Evolutionary conservation across 495 filamentous ascomycete species (phyloP).

Genomic region (Aspergillus nidulans): DNA sequence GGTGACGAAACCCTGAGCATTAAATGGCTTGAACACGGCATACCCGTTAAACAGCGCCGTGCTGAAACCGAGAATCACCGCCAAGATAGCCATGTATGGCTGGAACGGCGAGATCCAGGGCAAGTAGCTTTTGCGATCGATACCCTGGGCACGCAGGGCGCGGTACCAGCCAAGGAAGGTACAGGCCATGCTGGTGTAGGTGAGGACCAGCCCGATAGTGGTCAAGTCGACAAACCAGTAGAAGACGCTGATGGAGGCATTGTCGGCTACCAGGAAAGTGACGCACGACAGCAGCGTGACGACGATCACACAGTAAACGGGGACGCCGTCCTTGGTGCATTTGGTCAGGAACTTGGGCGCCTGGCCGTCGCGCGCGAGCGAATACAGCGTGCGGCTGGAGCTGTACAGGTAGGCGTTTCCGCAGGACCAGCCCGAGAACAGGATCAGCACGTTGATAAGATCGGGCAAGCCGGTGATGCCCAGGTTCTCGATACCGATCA

Average conservation of each 20-base stretch:
- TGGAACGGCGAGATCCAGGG: not conserved
- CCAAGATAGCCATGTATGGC: no score
- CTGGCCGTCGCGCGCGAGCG: not conserved
- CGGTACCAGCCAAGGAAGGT: not conserved
- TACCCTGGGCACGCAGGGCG: not conserved
- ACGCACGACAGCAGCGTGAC: not conserved
- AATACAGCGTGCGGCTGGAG: not conserved
- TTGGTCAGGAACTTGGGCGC: not conserved
- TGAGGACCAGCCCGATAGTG: not conserved
- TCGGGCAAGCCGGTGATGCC: slow-evolving; percentile 61
- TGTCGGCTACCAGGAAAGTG: not conserved
- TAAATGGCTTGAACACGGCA: no score
- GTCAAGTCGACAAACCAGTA: not conserved
- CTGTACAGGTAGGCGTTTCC: not conserved
- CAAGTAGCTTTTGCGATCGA: not conserved
- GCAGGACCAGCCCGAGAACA: slow-evolving; percentile 59
- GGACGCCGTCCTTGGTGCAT: not conserved
- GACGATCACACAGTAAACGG: not conserved
- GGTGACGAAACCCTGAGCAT: no score
- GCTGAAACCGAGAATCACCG: no score
- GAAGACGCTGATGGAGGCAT: not conserved
- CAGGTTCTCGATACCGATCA: slow-evolving; percentile 74
- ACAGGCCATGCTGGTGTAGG: not conserved
- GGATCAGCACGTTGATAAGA: slow-evolving; percentile 67
- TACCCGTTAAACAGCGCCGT: no score